Base-by-base conservation (phyloP, 2,329 filamentous ascomycete genomes). In the Stemphylium vesicarium region DNA sequence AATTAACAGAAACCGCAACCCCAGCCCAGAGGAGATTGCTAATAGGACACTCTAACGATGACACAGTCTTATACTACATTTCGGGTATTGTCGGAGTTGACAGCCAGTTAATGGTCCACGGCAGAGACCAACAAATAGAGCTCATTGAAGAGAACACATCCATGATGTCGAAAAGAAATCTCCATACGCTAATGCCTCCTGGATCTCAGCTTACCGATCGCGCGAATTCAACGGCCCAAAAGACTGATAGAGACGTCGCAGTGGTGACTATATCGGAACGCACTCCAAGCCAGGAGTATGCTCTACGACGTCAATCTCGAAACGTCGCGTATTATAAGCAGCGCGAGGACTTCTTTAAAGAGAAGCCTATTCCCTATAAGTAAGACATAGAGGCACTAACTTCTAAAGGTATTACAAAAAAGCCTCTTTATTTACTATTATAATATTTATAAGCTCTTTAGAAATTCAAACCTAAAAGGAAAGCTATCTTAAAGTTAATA, bases 161-260 rank as follows among this genome's bases (percentile, higher is more conserved):
- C n/a, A 52, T 52, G 18, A 45, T 52, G 49, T 33, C 37, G 24
- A 52, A 52, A 20, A 52, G 49, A 15, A 39, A 46, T 13, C 35
- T 46, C 40, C 26, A 33, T 16, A 26, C 49, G 38, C 49, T 9
- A 24, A 32, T 45, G 35, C 41, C 49, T 45, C 49, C 49, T 12
- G 16, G 41, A 10, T 52, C 49, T 46, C 26, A 46, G 12, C 41
- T 52, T 2, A 52, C 20, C 8, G 13, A 46, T 24, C 33, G 20
- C 18, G 32, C 4, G 8, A 37, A 37, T 16, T 9, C 8, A 46
- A 13, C 2, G 4, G 20, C 20, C 20, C 20, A 20, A 20, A 36
- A 44, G 32, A 20, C 22, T 22, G 15, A 37, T 24, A 50, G 13
- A 16, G 12, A 2, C n/a, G 32, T 43, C 3, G 24, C 7, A 15